Conservation (phyloP, 78 protist genomes). For the Corallochytrium limacisporum region DNA sequence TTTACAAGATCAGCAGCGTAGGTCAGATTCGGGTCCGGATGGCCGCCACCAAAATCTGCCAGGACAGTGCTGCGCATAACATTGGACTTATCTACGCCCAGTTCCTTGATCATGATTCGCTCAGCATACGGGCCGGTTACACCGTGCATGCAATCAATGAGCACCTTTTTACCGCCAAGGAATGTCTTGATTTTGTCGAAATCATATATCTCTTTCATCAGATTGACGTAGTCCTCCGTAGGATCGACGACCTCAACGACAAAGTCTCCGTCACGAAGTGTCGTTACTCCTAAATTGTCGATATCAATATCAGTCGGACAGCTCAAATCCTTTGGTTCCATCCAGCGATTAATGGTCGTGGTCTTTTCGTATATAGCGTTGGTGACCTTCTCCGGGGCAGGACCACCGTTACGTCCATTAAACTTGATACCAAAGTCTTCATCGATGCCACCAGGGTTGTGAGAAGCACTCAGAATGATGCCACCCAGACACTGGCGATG, state of each 20-base stretch:
- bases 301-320: neutral
- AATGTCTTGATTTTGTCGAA: conserved; percentile 39
- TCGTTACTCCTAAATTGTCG: neutral
- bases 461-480: conserved; percentile 84
- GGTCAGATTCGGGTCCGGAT: conserved; percentile 95
- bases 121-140: conserved; percentile 86
- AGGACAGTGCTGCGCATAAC: conserved; percentile 39
- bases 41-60: conserved; percentile 92
- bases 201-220: conserved; percentile 67
- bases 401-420: conserved; percentile 84
- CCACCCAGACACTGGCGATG: conserved; percentile 38
- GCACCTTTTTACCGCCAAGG: conserved; percentile 4
- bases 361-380: conserved; percentile 55
- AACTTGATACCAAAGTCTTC: conserved; percentile 94
- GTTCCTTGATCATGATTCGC: conserved; percentile 52
- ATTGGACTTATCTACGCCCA: conserved; percentile 56
- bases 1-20: conserved; percentile 85
- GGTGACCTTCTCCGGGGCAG: conserved; percentile 86
- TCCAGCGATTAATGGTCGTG: conserved; percentile 21
- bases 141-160: conserved; percentile 63
- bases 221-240: conserved; percentile 39
- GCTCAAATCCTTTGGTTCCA: too few species aligned
- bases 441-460: conserved; percentile 95
- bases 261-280: neutral
- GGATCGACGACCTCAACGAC: conserved; percentile 62